Conservation (phyloP, 805 yeast species). For the Saturnispora sekii region DNA sequence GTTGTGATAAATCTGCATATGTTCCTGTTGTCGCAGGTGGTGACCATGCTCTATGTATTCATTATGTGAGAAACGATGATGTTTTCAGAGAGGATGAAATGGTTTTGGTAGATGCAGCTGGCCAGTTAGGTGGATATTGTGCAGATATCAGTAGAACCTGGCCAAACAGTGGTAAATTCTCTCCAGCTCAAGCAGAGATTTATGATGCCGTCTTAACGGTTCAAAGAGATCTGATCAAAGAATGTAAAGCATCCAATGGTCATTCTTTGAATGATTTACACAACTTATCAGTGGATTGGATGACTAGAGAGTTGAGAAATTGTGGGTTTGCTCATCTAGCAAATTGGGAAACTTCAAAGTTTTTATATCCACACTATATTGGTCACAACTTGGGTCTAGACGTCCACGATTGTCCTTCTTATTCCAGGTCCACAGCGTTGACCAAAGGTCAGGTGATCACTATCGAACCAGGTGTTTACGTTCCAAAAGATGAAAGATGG, state of each 20-base stretch:
- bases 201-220: conserved; percentile 84
- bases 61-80: conserved; percentile 89
- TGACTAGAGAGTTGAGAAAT: conserved; percentile 58
- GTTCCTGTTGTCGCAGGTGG: conserved; percentile 97
- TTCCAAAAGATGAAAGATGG: conserved; percentile 64
- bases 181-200: conserved; percentile 71
- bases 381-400: conserved; percentile 95
- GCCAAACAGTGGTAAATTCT: conserved; percentile 76
- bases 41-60: conserved; percentile 78
- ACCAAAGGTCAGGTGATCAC: conserved; percentile 76
- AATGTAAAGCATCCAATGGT: conserved; percentile 46
- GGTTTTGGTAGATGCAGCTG: conserved; percentile 93
- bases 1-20: conserved; percentile 85
- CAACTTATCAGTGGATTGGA: conserved; percentile 46
- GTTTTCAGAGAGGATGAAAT: conserved; percentile 59
- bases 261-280: conserved; percentile 68
- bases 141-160: conserved; percentile 95
- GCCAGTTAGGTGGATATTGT: conserved; percentile 86
- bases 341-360: conserved; percentile 41
- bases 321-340: conserved; percentile 54
- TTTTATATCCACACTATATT: conserved; percentile 84
- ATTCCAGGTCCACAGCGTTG: conserved; percentile 46
- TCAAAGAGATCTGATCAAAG: conserved; percentile 64
- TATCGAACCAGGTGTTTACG: conserved; percentile 90
- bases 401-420: conserved; percentile 70